These are phyloP conservation scores for Annulohypoxylon nitens DNA, from an alignment of 495 filamentous ascomycete species.

Conservation along the genomic window DNA sequence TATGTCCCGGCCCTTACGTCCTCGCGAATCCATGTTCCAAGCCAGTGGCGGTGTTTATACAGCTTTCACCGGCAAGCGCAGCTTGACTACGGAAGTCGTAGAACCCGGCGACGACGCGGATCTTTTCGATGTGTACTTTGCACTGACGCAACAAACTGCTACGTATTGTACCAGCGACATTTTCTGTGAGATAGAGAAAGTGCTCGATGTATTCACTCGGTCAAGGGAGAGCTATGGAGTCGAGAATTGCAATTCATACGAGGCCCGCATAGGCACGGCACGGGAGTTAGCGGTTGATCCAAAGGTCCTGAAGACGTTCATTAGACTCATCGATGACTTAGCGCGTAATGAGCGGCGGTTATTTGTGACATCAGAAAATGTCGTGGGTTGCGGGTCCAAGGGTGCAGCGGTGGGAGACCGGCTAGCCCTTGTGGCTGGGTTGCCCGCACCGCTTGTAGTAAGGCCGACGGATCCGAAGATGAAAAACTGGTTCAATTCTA, in stretches of 20 bases:
- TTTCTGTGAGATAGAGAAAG: not conserved
- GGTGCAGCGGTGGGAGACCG: not conserved
- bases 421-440: not conserved
- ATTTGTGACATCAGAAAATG: not conserved
- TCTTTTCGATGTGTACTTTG: not conserved
- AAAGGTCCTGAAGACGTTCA: slow-evolving; percentile 1
- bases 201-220: not conserved
- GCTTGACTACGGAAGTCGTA: not conserved
- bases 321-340: not conserved
- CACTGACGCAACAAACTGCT: not conserved
- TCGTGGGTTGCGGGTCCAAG: not conserved
- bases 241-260: not conserved
- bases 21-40: not conserved
- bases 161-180: not conserved
- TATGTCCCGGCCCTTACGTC: not conserved
- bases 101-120: slow-evolving; percentile 1
- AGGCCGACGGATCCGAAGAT: not conserved
- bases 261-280: not conserved
- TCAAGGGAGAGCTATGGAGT: not conserved
- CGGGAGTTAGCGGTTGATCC: not conserved
- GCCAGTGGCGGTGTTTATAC: not conserved
- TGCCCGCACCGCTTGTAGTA: not conserved
- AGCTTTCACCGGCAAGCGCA: not conserved
- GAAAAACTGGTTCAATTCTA: not conserved
- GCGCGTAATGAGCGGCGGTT: not conserved